These are phyloP conservation scores for Lasiodiplodia citricola DNA, from an alignment of 2,329 filamentous ascomycete genomes.

Conservation along the genomic window DNA sequence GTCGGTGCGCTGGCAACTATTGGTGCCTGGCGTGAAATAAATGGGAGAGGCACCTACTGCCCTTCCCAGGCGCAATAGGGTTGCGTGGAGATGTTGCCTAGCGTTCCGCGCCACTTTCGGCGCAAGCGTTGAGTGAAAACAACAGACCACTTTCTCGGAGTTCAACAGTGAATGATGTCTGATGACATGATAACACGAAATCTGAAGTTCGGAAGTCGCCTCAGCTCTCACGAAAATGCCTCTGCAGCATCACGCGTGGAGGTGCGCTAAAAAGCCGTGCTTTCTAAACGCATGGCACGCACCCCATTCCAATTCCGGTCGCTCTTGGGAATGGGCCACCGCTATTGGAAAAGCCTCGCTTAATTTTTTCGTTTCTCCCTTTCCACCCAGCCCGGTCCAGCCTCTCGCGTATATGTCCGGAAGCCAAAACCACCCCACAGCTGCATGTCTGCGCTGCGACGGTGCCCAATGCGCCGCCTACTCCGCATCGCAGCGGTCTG, in stretches of 20 bases:
- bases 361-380: not conserved
- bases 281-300: not conserved
- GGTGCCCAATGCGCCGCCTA: not conserved
- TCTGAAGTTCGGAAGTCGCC: not conserved
- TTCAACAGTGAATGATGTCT: not conserved
- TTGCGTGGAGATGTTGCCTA: no score
- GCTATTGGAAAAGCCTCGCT: conserved; percentile 2
- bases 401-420: conserved; percentile 12
- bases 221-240: not conserved
- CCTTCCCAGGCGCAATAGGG: not conserved
- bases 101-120: not conserved
- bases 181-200: not conserved
- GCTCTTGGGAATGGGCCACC: not conserved
- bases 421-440: not conserved
- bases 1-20: not conserved
- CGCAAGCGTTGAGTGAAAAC: not conserved
- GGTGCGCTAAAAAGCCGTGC: not conserved
- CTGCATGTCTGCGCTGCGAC: not conserved
- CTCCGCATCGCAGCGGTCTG: not conserved
- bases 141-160: not conserved
- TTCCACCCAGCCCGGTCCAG: conserved; percentile 3
- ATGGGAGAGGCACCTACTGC: not conserved
- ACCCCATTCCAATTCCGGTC: conserved; percentile 2
- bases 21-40: not conserved
- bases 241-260: not conserved